Evolutionary conservation across 345 rosid genomes (phyloP).

Genomic region (Geranium rotundifolium): DNA sequence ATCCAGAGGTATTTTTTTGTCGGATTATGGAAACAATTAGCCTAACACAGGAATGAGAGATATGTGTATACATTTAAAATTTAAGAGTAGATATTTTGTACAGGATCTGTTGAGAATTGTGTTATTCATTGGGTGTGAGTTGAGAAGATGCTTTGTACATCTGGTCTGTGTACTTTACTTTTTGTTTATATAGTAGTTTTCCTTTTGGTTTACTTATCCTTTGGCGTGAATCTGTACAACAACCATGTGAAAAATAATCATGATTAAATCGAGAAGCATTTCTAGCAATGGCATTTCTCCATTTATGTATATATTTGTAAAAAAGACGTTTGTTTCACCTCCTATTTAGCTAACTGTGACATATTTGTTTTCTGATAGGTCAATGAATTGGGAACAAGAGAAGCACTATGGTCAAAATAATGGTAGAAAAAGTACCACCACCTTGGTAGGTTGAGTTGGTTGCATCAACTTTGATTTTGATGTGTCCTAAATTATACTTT

Average conservation of each 20-base stretch:
- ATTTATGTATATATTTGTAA: too few species aligned
- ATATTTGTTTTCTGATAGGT: too few species aligned
- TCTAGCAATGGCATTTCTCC: too few species aligned
- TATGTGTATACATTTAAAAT: neutral
- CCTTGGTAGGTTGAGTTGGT: constrained; percentile 17
- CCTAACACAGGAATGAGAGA: neutral
- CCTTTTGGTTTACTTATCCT: too few species aligned
- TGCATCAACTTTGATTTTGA: constrained; percentile 35
- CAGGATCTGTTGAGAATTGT: neutral
- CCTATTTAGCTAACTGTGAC: too few species aligned
- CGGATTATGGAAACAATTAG: too few species aligned
- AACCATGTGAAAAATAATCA: too few species aligned
- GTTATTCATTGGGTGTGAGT: neutral
- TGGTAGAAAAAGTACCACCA: too few species aligned
- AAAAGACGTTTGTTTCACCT: too few species aligned
- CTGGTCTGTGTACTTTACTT: neutral
- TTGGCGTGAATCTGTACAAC: neutral
- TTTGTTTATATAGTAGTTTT: neutral
- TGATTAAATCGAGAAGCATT: too few species aligned
- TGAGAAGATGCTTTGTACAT: neutral
- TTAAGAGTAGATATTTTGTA: neutral
- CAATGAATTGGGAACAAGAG: too few species aligned
- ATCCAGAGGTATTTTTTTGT: neutral
- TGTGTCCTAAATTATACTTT: constrained; percentile 4
- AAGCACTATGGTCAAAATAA: too few species aligned